Base-by-base conservation (phyloP, 441 rosid genomes). In the Gossypium davidsonii region DNA sequence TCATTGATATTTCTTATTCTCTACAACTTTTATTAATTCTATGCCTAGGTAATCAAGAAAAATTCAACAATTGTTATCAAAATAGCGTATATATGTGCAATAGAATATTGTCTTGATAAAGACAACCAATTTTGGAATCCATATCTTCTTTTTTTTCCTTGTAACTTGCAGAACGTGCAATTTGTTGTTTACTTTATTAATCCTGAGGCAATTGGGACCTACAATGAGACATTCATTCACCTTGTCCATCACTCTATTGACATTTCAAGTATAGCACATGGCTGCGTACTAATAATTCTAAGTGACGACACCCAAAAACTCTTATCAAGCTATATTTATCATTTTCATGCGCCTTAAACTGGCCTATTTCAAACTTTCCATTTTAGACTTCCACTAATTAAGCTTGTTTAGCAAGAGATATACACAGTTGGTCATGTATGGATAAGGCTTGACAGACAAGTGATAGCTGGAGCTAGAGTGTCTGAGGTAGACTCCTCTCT, bases 231-330 rank as follows among this genome's bases (percentile, higher is more conserved):
- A 20, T 25, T 60, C 57, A 77, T 25, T 60, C 57, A 77, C 52
- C 73, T 74, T 68, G 59, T 72, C 75, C 66, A 55, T 11, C 62
- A 63, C 61, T 67, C 75, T 37, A 49, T 67, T 74, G 70, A 56
- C 69, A 73, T 53, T 67, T 67, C 9, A 25, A 42, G 55, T 21
- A 39, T 57, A 21, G 31, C 49, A 53, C 68, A 26, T 73, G 75
- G 53, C 15, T 57, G 73, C 44, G 1, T 57, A 21, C 8, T 49
- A 17, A 60, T 34, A 34, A 34, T 39, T 20, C 55, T 7, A 15
- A 25, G 21, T 17, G 18, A 23, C 23, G 17, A 70, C 42, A 48
- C 59, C 53, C 26, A 18, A 18, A 20, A 71, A 68, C 26, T 65
- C 52, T 31, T 3, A 10, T 51, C 34, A 10, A 8, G 8, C 63